Base-by-base conservation (phyloP, 176 grass and related monocot genomes). In the Oryza officinalis region DNA sequence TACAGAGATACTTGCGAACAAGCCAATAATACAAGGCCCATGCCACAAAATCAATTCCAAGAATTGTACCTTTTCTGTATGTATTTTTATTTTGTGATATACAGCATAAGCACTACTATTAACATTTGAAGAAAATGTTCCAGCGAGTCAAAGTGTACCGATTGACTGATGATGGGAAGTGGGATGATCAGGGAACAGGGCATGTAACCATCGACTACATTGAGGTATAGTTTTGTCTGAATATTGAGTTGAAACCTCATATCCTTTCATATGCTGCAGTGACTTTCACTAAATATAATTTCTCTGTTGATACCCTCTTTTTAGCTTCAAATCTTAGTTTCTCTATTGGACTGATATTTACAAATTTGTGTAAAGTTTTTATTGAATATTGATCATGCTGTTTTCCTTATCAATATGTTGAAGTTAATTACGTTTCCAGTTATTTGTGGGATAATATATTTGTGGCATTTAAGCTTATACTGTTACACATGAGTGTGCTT, bases 131-230 rank as follows among this genome's bases (percentile, higher is more conserved):
- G 80, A 71, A 79, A 88, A 72, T 66, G n/a, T 35, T 82, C 86
- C 87, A 97, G 92, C 94, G 85, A 83, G 92, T 94, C 64, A 94
- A 92, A 79, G 72, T 97, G 72, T 94, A 89, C 76, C 33, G 83
- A 31, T 88, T 92, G 78, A 84, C 45, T 32, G 69, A 92, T 60
- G 88, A 90, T 28, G 94, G 89, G 22, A 90, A 89, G 74, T 94
- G 92, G 92, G 89, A 90, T 81, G 87, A 94, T 82, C 91, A 85
- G 65, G 92, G 94, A 89, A 97, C 87, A 8, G 92, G 94, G 54
- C 94, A 92, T 80, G 88, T 92, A 40, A 86, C 89, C 74, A 88
- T 97, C 54, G 94, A 94, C 80, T 85, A 83, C 71, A 73, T 92
- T 28, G 80, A 97, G 92, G 94, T 97, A 88, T 70, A 20, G 6